These are phyloP conservation scores for Scheffersomyces lignosus DNA, from an alignment of 805 yeast genomes.

Conservation along the genomic window DNA sequence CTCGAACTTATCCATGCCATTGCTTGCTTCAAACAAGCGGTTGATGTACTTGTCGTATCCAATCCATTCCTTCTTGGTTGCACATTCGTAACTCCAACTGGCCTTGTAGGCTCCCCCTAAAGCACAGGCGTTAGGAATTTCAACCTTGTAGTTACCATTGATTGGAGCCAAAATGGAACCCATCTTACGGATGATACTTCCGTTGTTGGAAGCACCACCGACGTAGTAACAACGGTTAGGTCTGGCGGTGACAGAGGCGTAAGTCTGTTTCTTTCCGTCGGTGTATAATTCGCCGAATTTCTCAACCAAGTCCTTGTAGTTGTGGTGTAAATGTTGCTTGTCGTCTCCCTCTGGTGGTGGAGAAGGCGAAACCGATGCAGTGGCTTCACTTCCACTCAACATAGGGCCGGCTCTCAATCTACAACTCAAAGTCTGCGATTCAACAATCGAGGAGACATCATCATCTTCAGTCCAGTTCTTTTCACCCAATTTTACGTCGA, in stretches of 20 bases:
- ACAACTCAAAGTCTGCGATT: slow-evolving; percentile 84
- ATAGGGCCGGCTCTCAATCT: slow-evolving; percentile 78
- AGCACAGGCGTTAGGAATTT: slow-evolving; percentile 88
- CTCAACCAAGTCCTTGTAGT: slow-evolving; percentile 25
- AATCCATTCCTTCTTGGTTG: slow-evolving; percentile 32
- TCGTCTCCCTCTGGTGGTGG: neutral
- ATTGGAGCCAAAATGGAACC: slow-evolving; percentile 69
- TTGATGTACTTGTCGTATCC: slow-evolving; percentile 44
- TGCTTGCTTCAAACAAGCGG: slow-evolving; percentile 45
- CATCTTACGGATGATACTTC: slow-evolving; percentile 65
- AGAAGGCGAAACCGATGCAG: slow-evolving; percentile 3
- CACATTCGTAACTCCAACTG: slow-evolving; percentile 59
- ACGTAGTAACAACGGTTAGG: slow-evolving; percentile 79
- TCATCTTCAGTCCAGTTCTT: slow-evolving; percentile 48
- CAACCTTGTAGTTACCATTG: slow-evolving; percentile 66
- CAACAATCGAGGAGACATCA: slow-evolving; percentile 78
- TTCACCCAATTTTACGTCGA: slow-evolving; percentile 16
- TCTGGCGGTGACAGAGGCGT: slow-evolving; percentile 43
- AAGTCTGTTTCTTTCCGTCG: slow-evolving; percentile 50
- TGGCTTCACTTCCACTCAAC: slow-evolving; percentile 41
- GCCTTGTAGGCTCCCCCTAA: slow-evolving; percentile 89
- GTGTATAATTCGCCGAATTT: slow-evolving; percentile 46
- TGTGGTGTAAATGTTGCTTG: slow-evolving; percentile 8
- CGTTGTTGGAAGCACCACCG: slow-evolving; percentile 83
- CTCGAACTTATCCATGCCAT: slow-evolving; percentile 43